Conservation (phyloP, 2,329 filamentous ascomycete genomes). For the Apiospora phragmitis region DNA sequence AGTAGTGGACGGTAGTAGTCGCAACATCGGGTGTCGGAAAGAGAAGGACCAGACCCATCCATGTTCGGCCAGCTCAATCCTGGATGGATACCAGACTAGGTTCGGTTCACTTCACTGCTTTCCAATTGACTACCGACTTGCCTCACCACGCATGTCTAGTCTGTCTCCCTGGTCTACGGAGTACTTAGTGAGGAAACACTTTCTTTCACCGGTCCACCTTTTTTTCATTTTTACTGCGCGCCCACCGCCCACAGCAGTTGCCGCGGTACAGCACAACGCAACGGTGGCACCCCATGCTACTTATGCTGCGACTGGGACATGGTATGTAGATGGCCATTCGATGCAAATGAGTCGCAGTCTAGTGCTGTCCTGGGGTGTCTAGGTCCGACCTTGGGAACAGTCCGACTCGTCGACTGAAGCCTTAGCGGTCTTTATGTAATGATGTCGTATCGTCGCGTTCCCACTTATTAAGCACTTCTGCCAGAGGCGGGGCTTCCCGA, state of each 20-base stretch:
- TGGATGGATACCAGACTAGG: neutral
- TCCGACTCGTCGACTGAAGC: neutral
- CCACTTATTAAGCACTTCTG: constrained; percentile 9
- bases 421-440: neutral
- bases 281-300: neutral
- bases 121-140: neutral
- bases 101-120: neutral
- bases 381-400: neutral
- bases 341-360: neutral
- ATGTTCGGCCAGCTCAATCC: neutral
- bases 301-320: too few species aligned
- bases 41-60: constrained; percentile 1
- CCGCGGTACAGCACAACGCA: neutral
- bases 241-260: neutral
- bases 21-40: constrained; percentile 3
- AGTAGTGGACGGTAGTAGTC: neutral
- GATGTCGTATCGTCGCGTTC: neutral
- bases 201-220: neutral
- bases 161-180: neutral
- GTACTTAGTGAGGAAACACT: neutral
- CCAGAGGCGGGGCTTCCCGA: constrained; percentile 5
- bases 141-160: neutral
- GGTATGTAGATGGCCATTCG: too few species aligned
- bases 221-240: neutral
- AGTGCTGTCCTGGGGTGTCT: neutral